A percentile compares a stretch with the other conserved stretches of the same genome.
Conservation (phyloP, 2,329 filamentous ascomycete species). For the Fusarium citri region DNA sequence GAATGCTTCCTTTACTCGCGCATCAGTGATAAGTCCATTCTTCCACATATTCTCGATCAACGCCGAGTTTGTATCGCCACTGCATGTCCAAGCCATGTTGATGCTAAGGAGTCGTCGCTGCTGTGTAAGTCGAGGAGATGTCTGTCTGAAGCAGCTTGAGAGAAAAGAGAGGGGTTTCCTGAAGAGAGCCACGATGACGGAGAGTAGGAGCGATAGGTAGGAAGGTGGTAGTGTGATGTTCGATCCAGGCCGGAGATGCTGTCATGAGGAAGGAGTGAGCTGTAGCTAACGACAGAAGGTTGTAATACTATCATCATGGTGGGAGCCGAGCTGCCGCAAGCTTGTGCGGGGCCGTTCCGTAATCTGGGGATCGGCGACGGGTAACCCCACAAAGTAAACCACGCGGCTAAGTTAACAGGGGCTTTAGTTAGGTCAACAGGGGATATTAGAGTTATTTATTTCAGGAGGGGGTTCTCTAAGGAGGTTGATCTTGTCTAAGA, state of each 20-base stretch:
- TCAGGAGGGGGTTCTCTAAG: neutral
- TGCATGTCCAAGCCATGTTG: constrained; percentile 90
- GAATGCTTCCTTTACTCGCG: constrained; percentile 83
- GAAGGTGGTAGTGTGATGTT: too few species aligned
- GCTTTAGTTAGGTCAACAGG: constrained; percentile 13
- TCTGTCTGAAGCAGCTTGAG: neutral
- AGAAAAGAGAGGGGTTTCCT: constrained; percentile 9
- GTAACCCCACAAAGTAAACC: constrained; percentile 34
- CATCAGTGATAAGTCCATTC: constrained; percentile 78
- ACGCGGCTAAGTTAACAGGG: constrained; percentile 4
- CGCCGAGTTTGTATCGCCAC: constrained; percentile 77
- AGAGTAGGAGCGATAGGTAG: neutral
- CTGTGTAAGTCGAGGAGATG: constrained; percentile 10
- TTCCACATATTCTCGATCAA: constrained; percentile 82
- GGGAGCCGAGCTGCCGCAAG: constrained; percentile 26
- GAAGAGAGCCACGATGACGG: constrained; percentile 27
- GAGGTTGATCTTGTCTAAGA: neutral
- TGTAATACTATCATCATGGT: constrained; percentile 36
- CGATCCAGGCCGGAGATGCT: neutral
- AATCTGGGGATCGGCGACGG: constrained; percentile 38
- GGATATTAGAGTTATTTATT: neutral
- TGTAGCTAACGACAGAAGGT: neutral
- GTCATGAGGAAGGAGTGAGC: neutral
- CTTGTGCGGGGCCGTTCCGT: constrained; percentile 44
- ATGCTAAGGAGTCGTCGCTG: constrained; percentile 22